phyloP scores from a whole-genome alignment of 805 yeast species.

The Nakazawaea siamensis region DNA sequence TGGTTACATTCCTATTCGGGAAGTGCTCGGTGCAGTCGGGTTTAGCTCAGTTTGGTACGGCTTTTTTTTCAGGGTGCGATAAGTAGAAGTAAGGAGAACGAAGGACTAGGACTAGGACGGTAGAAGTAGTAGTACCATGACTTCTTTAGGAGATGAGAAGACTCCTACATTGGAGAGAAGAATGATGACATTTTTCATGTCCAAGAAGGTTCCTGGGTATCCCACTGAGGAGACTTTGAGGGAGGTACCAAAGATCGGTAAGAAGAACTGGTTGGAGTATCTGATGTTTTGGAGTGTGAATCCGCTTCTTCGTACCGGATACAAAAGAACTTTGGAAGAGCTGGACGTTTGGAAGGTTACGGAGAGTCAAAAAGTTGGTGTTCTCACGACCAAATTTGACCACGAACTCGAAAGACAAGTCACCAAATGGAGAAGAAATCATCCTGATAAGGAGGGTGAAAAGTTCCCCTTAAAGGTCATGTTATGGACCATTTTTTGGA shows the following conservation, averaged over 20 bases:
- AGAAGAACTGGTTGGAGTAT: slow-evolving; percentile 31
- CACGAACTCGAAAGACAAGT: slow-evolving; percentile 22
- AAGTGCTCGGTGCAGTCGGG: too few species aligned
- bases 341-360: slow-evolving; percentile 48
- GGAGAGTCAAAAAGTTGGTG: slow-evolving; percentile 32
- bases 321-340: slow-evolving; percentile 60
- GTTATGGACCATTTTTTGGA: slow-evolving; percentile 32
- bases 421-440: slow-evolving; percentile 15
- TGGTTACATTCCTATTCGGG: too few species aligned
- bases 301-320: slow-evolving; percentile 61
- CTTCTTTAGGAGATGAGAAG: too few species aligned
- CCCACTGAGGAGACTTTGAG: slow-evolving; percentile 33
- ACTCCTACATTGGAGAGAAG: too few species aligned
- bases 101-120: too few species aligned
- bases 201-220: slow-evolving; percentile 33
- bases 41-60: too few species aligned
- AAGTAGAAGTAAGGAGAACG: too few species aligned
- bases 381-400: slow-evolving; percentile 25
- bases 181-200: too few species aligned
- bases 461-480: slow-evolving; percentile 30
- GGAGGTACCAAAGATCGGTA: slow-evolving; percentile 23
- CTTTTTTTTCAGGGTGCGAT: too few species aligned
- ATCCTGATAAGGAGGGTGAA: slow-evolving; percentile 23
- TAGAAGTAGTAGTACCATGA: too few species aligned
- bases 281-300: slow-evolving; percentile 57